These are phyloP conservation scores for Aspergillus sp. DNA, from an alignment of 2,329 filamentous ascomycete species.

Conservation along the genomic window DNA sequence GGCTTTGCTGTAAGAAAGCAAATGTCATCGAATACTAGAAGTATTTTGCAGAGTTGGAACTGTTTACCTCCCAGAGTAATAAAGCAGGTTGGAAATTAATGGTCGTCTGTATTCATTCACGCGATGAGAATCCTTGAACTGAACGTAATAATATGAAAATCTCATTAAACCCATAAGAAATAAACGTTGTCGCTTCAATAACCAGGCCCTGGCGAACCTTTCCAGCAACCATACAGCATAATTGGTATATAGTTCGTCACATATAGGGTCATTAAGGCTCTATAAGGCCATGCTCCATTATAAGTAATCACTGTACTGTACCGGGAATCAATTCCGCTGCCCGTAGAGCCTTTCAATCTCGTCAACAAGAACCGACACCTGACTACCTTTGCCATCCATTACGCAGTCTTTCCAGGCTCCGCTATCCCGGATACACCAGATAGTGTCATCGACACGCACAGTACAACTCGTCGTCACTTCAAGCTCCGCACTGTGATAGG, in stretches of 20 bases:
- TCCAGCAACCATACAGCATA: neutral
- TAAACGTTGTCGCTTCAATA: neutral
- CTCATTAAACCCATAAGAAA: neutral
- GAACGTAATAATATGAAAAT: neutral
- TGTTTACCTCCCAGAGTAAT: neutral
- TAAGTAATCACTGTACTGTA: neutral
- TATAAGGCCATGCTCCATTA: neutral
- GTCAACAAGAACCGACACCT: slow-evolving; percentile 65
- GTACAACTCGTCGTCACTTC: slow-evolving; percentile 74
- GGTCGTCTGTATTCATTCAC: no score
- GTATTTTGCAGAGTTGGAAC: neutral
- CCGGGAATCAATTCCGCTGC: slow-evolving; percentile 27
- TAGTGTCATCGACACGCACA: slow-evolving; percentile 72
- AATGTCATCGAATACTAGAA: neutral
- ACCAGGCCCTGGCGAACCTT: neutral
- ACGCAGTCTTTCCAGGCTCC: slow-evolving; percentile 79
- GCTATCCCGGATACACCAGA: slow-evolving; percentile 80
- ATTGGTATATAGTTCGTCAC: neutral
- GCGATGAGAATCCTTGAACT: neutral
- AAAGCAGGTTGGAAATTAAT: neutral
- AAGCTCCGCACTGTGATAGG: slow-evolving; percentile 56
- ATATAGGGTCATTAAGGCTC: neutral
- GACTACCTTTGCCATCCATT: slow-evolving; percentile 55
- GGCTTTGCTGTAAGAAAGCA: neutral
- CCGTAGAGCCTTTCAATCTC: slow-evolving; percentile 72